Conservation (phyloP, 352 stramenopile genomes). For the Pythium utonaiense region DNA sequence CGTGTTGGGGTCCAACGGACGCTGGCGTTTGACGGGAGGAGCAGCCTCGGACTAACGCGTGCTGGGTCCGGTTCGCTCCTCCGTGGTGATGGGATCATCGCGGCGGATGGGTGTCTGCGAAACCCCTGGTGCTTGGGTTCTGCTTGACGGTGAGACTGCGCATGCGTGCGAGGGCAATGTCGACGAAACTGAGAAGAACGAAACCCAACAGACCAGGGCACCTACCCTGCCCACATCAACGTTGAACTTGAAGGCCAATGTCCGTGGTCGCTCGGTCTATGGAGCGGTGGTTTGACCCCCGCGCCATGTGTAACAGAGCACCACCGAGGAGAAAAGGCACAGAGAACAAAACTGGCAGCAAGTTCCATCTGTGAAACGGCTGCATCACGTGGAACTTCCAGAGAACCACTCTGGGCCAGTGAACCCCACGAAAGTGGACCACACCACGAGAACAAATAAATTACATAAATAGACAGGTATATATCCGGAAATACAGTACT, state of each 20-base stretch:
- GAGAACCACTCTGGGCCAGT: too few relatives aligned
- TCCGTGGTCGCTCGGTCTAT: not conserved
- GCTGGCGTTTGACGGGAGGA: not conserved
- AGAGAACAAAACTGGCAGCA: not conserved
- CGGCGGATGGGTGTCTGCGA: not conserved
- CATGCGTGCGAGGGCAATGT: too few relatives aligned
- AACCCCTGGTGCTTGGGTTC: not conserved
- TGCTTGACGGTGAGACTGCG: too few relatives aligned
- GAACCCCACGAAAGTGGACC: not conserved
- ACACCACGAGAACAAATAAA: not conserved
- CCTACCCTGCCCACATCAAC: not conserved
- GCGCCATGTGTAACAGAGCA: conserved; percentile 1
- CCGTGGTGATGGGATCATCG: too few relatives aligned
- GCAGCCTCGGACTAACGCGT: not conserved
- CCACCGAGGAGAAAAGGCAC: not conserved
- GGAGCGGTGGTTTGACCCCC: not conserved
- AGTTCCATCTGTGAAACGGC: not conserved
- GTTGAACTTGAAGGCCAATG: conserved; percentile 1
- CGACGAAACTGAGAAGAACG: not conserved
- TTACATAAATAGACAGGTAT: not conserved
- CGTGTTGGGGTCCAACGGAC: not conserved
- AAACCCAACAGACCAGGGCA: not conserved
- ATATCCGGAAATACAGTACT: not conserved
- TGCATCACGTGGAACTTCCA: too few relatives aligned
- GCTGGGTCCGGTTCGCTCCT: too few relatives aligned